Percentiles rank a stretch among this genome's conserved stretches.
Conservation (phyloP, 331 rosid species). For the Malus hybrid region DNA sequence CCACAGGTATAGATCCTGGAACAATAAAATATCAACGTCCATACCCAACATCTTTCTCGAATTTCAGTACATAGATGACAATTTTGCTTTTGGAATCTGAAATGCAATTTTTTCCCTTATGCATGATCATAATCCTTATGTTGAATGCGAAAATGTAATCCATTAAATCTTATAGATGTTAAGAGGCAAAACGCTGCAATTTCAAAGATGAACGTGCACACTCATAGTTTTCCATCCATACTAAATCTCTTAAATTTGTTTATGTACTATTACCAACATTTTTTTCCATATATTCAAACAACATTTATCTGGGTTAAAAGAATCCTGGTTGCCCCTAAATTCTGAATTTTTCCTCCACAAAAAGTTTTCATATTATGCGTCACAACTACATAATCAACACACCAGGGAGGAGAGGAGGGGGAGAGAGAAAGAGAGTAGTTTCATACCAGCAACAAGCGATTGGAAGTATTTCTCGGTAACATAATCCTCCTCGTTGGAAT, state of each 20-base stretch:
- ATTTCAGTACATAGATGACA: background rate
- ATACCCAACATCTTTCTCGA: conserved; percentile 3
- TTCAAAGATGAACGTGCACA: background rate
- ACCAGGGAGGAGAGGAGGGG: background rate
- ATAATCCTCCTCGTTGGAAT: conserved; percentile 97
- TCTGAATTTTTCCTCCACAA: background rate
- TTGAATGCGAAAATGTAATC: background rate
- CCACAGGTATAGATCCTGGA: conserved; percentile 83
- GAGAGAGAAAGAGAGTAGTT: conserved; percentile 12
- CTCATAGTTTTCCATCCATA: background rate
- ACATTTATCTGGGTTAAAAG: background rate
- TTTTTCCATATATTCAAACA: background rate
- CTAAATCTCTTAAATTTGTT: background rate
- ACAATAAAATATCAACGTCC: conserved; percentile 6
- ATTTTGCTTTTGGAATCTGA: background rate
- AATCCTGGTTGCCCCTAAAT: background rate
- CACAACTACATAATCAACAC: conserved; percentile 9
- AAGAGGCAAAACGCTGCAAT: background rate
- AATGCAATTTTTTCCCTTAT: background rate
- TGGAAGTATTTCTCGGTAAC: conserved; percentile 96
- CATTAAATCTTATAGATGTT: background rate
- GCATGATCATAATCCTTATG: background rate
- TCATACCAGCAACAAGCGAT: conserved; percentile 94
- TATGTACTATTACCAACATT: background rate
- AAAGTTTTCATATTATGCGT: background rate